Percentiles rank a stretch among this genome's conserved stretches.
phyloP scores from a whole-genome alignment of 805 yeast genomes.

The Metschnikowia similis region DNA sequence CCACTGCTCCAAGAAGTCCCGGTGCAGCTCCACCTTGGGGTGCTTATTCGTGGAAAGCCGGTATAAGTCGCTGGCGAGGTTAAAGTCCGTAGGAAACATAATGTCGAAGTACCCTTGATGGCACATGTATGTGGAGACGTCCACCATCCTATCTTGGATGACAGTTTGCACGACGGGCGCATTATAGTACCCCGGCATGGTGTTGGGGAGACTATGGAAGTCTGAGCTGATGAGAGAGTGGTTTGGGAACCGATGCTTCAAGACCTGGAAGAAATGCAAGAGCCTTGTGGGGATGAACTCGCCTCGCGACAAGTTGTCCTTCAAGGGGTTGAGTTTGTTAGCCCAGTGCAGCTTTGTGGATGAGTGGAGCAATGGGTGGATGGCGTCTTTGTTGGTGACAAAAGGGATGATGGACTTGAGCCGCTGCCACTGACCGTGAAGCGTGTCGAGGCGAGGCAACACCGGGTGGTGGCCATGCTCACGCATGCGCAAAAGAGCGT shows the following conservation, averaged over 20 bases:
- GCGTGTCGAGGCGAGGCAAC: conserved; percentile 21
- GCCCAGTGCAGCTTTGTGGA: conserved; percentile 36
- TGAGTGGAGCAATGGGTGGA: conserved; percentile 62
- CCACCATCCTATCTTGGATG: conserved; percentile 60
- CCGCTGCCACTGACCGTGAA: conserved; percentile 23
- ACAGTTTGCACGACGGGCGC: conserved; percentile 82
- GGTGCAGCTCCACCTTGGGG: conserved; percentile 52
- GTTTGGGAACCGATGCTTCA: conserved; percentile 64
- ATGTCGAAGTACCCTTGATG: conserved; percentile 84
- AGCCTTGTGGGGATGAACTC: conserved; percentile 82
- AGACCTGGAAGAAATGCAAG: conserved; percentile 57
- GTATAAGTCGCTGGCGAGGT: conserved; percentile 57
- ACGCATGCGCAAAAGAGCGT: conserved; percentile 52
- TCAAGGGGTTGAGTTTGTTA: conserved; percentile 57
- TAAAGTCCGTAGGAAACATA: conserved; percentile 80
- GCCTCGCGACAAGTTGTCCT: conserved; percentile 62
- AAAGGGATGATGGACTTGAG: conserved; percentile 28
- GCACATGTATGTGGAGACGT: conserved; percentile 72
- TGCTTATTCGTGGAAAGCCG: conserved; percentile 58
- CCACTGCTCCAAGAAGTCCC: conserved; percentile 65
- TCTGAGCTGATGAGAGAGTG: conserved; percentile 75
- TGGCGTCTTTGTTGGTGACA: conserved; percentile 24
- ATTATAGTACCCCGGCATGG: conserved; percentile 52
- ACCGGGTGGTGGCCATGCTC: conserved; percentile 42
- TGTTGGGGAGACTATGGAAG: conserved; percentile 48